These are phyloP conservation scores for Sclerotinia minor DNA, from an alignment of 2,329 filamentous ascomycete species.

Conservation along the genomic window DNA sequence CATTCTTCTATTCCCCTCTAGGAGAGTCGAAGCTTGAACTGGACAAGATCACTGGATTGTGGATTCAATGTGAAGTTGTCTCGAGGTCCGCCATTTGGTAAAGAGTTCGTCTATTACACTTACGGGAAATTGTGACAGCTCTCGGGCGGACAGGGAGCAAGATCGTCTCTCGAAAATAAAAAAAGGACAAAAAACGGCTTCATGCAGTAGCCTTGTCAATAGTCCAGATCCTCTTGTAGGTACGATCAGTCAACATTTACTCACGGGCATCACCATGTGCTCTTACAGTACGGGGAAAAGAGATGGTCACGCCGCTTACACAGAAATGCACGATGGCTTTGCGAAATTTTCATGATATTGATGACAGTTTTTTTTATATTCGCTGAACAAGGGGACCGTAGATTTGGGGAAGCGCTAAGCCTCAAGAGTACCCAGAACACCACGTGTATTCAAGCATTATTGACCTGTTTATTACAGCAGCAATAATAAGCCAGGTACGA, in stretches of 20 bases:
- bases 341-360: not conserved
- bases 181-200: conserved; percentile 14
- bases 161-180: conserved; percentile 15
- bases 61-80: not conserved
- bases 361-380: not conserved
- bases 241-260: conserved; percentile 11
- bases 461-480: conserved; percentile 21
- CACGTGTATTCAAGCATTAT: conserved; percentile 31
- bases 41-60: conserved; percentile 11
- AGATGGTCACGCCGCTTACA: not conserved
- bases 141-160: not conserved
- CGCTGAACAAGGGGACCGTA: conserved; percentile 15
- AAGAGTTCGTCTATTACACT: not conserved
- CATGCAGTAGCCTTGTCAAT: conserved; percentile 19
- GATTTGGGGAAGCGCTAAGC: conserved; percentile 26
- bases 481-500: conserved; percentile 28
- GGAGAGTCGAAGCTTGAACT: not conserved
- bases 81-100: conserved; percentile 2
- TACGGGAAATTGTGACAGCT: conserved; percentile 3
- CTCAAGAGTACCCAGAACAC: conserved; percentile 29
- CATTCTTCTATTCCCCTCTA: conserved; percentile 1
- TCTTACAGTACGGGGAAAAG: not conserved
- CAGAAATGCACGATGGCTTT: not conserved
- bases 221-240: conserved; percentile 4
- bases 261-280: not conserved